Conservation (phyloP, 2,329 filamentous ascomycete species). For the Pseudogymnoascus sp. region DNA sequence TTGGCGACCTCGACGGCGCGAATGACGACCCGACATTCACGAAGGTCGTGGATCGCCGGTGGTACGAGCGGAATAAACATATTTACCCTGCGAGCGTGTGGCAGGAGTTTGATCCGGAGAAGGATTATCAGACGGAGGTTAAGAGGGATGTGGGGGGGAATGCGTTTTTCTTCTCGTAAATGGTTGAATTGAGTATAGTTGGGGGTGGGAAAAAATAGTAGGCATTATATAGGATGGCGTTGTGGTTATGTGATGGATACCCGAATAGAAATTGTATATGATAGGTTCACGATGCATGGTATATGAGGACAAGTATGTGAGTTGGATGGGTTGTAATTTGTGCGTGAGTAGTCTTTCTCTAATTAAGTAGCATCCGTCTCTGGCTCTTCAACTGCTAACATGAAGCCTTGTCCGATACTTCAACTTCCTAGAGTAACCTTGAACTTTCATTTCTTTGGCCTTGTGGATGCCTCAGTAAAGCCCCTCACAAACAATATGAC, state of each 20-base stretch:
- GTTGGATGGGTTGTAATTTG: background rate
- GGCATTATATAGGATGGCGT: background rate
- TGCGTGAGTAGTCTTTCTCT: background rate
- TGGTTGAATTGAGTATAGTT: background rate
- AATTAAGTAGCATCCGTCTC: background rate
- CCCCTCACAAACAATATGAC: background rate
- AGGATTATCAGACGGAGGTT: constrained; percentile 70
- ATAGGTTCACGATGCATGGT: background rate
- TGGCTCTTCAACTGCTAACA: background rate
- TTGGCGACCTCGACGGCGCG: constrained; percentile 61
- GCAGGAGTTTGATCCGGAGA: constrained; percentile 88
- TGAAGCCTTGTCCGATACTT: background rate
- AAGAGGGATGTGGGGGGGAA: constrained; percentile 83
- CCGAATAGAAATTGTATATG: background rate
- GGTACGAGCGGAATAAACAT: constrained; percentile 97
- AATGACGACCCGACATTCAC: constrained; percentile 71
- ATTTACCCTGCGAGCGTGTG: constrained; percentile 94
- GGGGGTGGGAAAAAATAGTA: background rate
- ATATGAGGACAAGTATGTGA: background rate
- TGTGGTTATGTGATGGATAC: background rate
- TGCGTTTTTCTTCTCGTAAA: constrained; percentile 72
- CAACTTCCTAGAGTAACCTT: background rate
- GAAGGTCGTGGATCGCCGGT: constrained; percentile 90
- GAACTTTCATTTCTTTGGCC: background rate
- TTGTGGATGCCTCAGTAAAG: background rate